Conservation (phyloP, 345 rosid species). For the Sonneratia caseolaris region DNA sequence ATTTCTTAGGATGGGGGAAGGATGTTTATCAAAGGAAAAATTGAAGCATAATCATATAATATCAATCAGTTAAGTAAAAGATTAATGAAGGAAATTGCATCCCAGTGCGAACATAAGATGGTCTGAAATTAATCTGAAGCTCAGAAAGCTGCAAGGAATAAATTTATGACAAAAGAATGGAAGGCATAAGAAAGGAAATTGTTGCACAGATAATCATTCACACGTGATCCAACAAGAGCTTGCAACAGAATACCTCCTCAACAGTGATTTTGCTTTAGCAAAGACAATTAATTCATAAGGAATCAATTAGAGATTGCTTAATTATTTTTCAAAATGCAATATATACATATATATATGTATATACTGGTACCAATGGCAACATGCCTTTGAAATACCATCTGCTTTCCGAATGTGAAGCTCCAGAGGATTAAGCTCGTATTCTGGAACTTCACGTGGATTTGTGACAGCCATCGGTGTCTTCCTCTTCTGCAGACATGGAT, state of each 20-base stretch:
- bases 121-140: background rate
- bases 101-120: background rate
- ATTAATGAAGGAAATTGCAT: background rate
- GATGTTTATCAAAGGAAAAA: background rate
- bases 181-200: background rate
- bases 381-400: constrained; percentile 79
- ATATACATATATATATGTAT: too few species aligned
- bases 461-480: constrained; percentile 91
- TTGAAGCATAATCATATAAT: background rate
- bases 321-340: background rate
- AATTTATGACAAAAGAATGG: background rate
- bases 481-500: constrained; percentile 51
- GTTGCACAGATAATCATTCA: background rate
- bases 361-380: background rate
- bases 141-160: background rate
- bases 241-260: background rate
- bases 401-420: constrained; percentile 83
- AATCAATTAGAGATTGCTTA: background rate
- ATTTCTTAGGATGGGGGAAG: background rate
- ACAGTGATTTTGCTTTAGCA: background rate
- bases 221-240: background rate
- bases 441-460: constrained; percentile 86
- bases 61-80: background rate
- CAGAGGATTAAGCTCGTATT: constrained; percentile 85
- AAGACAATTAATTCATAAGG: background rate